Percentiles rank a stretch among this genome's conserved stretches.
phyloP scores from a whole-genome alignment of 2,329 filamentous ascomycete genomes.

The Stachybotrys chartarum region DNA sequence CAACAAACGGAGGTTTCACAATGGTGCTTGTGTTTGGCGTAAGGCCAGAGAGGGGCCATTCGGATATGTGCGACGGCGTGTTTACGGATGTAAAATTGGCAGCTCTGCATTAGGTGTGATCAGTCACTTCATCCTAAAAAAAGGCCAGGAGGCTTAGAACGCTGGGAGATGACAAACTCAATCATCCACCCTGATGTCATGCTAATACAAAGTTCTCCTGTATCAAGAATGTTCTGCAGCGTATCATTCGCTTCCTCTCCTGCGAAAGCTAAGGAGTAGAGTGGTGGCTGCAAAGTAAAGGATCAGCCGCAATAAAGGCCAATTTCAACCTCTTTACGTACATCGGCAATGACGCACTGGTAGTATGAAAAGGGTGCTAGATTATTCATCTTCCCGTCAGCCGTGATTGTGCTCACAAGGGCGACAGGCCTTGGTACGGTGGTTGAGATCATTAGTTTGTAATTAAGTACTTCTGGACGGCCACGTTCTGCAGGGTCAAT shows the following conservation, averaged over 20 bases:
- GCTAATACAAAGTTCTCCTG: background rate
- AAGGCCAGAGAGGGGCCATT: background rate
- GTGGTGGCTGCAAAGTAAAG: background rate
- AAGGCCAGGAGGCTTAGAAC: too few relatives aligned
- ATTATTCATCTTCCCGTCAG: conserved; percentile 57
- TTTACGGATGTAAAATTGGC: background rate
- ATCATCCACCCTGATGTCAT: background rate
- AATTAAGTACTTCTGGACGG: conserved; percentile 48
- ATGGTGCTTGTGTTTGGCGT: background rate
- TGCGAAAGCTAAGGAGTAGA: background rate
- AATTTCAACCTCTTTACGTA: background rate
- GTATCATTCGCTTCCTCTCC: background rate
- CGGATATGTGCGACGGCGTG: background rate
- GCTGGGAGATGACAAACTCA: background rate
- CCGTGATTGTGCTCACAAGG: conserved; percentile 43
- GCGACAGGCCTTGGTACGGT: conserved; percentile 74
- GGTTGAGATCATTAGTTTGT: conserved; percentile 76
- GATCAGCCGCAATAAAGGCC: background rate
- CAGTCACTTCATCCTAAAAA: background rate
- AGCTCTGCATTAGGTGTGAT: background rate
- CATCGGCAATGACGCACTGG: conserved; percentile 64
- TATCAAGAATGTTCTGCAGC: background rate
- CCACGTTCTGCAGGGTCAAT: background rate
- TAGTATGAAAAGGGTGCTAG: conserved; percentile 79
- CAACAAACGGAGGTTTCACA: background rate